These are phyloP conservation scores for Rubia balearica DNA, from an alignment of 305 asterid genomes.

Conservation along the genomic window DNA sequence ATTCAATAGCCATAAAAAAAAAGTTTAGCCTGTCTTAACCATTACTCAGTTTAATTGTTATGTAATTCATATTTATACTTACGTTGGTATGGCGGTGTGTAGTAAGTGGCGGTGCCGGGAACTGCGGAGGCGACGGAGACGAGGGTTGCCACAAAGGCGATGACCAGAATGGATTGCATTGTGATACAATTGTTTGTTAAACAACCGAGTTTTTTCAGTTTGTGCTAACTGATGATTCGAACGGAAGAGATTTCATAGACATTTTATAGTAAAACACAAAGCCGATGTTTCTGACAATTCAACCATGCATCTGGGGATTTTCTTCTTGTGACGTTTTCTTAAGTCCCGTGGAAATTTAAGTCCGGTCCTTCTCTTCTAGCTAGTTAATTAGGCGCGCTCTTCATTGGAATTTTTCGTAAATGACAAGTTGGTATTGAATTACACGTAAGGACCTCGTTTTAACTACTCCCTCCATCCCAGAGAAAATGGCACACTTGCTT, in stretches of 20 bases:
- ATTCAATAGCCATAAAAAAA: too few relatives aligned
- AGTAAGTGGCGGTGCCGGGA: conserved; percentile 39
- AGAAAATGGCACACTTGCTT: too few relatives aligned
- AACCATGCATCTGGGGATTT: not conserved
- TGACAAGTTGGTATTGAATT: too few relatives aligned
- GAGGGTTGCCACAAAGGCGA: conserved; percentile 13
- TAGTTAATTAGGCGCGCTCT: not conserved
- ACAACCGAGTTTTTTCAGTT: not conserved
- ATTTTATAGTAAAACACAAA: not conserved
- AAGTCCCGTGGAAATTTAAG: not conserved
- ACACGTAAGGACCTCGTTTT: too few relatives aligned
- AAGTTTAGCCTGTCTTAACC: too few relatives aligned
- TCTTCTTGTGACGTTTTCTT: not conserved
- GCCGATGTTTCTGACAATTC: not conserved
- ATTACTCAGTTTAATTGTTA: too few relatives aligned
- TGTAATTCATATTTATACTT: too few relatives aligned
- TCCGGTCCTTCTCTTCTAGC: not conserved
- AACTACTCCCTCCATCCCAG: too few relatives aligned
- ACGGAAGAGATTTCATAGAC: not conserved
- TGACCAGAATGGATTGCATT: not conserved
- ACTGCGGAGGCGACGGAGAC: conserved; percentile 22
- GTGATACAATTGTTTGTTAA: not conserved
- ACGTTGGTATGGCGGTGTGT: conserved; percentile 50
- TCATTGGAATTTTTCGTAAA: not conserved
- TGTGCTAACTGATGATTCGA: not conserved